Percentiles rank a stretch among this genome's conserved stretches.
phyloP scores from a whole-genome alignment of 2,329 filamentous ascomycete species.

The Metarhizium anisopliae region DNA sequence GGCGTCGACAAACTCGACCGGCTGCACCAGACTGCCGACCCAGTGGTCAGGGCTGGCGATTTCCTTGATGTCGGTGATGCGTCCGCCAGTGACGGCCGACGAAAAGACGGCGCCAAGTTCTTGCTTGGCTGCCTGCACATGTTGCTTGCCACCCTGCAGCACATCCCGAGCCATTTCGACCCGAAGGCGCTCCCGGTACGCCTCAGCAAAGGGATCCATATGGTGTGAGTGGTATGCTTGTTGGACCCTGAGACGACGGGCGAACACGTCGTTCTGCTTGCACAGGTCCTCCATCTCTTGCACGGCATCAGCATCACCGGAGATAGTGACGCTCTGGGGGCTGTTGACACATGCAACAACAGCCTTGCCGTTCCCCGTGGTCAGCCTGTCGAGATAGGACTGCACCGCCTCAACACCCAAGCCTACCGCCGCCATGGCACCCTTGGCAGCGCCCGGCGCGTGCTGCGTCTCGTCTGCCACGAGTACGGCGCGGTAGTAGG shows the following conservation, averaged over 20 bases:
- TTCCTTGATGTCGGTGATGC: too few relatives aligned
- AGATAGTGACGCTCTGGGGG: constrained; percentile 18
- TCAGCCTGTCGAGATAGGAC: neutral
- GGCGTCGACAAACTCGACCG: too few relatives aligned
- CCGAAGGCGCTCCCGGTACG: neutral
- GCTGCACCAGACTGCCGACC: too few relatives aligned
- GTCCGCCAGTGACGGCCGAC: too few relatives aligned
- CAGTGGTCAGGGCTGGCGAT: too few relatives aligned
- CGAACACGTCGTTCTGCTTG: constrained; percentile 18
- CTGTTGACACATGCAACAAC: constrained; percentile 17
- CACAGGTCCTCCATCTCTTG: constrained; percentile 13
- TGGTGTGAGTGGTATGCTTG: constrained; percentile 15
- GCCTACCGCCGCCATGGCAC: constrained; percentile 11
- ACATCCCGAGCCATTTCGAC: too few relatives aligned
- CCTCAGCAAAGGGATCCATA: constrained; percentile 11
- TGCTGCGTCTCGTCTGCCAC: too few relatives aligned
- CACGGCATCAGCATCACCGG: constrained; percentile 18
- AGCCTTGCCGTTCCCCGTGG: neutral
- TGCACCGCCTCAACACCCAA: constrained; percentile 3
- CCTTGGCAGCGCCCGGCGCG: neutral
- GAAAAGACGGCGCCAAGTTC: too few relatives aligned
- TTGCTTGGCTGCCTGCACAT: too few relatives aligned
- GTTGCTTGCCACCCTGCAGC: too few relatives aligned
- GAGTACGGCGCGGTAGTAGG: too few relatives aligned
- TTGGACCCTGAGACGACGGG: constrained; percentile 22